Conservation (phyloP, 75 land plant species). For the Selaginella tamariscina region DNA sequence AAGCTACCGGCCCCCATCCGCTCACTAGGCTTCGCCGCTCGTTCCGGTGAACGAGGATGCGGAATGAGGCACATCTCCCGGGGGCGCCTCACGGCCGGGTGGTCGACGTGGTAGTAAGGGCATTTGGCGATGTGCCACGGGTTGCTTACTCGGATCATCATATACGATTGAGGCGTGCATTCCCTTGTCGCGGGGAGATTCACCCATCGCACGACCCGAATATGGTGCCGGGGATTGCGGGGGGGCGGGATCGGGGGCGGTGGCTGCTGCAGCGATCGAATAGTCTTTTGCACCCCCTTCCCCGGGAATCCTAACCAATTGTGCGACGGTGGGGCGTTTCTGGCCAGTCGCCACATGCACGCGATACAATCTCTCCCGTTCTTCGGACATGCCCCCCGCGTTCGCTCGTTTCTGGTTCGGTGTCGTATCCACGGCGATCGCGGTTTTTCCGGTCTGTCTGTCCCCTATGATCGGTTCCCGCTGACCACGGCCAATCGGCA, state of each 20-base stretch:
- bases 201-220: conserved; percentile 24
- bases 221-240: conserved; percentile 23
- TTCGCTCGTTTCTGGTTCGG: too few species aligned
- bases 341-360: conserved; percentile 13
- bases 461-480: conserved; percentile 24
- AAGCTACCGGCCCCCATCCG: background rate
- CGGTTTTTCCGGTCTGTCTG: conserved; percentile 19
- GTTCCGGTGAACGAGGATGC: too few species aligned
- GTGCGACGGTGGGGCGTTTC: conserved; percentile 20
- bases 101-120: too few species aligned
- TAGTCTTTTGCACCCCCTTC: conserved; percentile 10
- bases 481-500: conserved; percentile 27
- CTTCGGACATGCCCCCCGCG: too few species aligned
- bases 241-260: conserved; percentile 16
- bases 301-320: conserved; percentile 14
- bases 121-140: conserved; percentile 20
- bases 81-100: too few species aligned
- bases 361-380: too few species aligned
- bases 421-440: conserved; percentile 20
- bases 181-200: conserved; percentile 18
- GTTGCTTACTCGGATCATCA: conserved; percentile 21
- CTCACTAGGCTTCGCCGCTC: too few species aligned
- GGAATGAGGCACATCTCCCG: too few species aligned
- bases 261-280: conserved; percentile 15
- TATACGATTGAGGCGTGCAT: conserved; percentile 24